Conservation (phyloP, 306 rosid species). For the Quercus cerris region DNA sequence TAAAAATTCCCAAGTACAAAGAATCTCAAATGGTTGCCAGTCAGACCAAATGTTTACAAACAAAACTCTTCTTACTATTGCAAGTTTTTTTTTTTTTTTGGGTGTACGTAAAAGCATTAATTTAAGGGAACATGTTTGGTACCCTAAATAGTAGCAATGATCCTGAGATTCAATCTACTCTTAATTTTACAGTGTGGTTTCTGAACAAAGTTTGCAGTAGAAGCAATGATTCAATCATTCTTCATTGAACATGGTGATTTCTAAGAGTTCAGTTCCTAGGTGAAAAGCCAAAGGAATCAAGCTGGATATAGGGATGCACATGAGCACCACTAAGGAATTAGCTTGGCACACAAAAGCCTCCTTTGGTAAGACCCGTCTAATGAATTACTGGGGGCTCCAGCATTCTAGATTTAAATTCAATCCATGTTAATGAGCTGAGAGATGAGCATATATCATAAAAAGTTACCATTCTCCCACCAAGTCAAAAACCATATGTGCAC, state of each 20-base stretch:
- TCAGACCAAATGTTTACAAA: conserved; percentile 1
- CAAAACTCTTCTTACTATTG: not conserved
- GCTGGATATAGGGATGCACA: not conserved
- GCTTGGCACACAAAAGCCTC: not conserved
- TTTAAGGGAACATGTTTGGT: conserved; percentile 7
- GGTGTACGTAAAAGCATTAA: not conserved
- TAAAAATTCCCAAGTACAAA: conserved; percentile 1
- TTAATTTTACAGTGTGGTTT: not conserved
- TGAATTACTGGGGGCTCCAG: not conserved
- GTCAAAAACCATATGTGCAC: conserved; percentile 4
- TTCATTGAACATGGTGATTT: not conserved
- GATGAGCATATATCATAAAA: not conserved
- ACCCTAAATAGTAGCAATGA: not conserved
- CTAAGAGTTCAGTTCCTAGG: not conserved
- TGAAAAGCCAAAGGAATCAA: not conserved
- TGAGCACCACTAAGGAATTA: not conserved
- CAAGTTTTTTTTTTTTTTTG: not conserved
- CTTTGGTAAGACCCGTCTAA: not conserved
- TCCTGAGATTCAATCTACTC: not conserved
- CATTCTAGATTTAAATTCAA: not conserved
- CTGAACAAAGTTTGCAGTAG: not conserved
- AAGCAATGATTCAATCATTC: not conserved
- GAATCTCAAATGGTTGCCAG: conserved; percentile 6
- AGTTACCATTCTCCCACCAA: conserved; percentile 6
- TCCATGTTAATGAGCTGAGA: not conserved